Evolutionary conservation across 2,329 filamentous ascomycete genomes (phyloP).

Genomic region (Colletotrichum truncatum): DNA sequence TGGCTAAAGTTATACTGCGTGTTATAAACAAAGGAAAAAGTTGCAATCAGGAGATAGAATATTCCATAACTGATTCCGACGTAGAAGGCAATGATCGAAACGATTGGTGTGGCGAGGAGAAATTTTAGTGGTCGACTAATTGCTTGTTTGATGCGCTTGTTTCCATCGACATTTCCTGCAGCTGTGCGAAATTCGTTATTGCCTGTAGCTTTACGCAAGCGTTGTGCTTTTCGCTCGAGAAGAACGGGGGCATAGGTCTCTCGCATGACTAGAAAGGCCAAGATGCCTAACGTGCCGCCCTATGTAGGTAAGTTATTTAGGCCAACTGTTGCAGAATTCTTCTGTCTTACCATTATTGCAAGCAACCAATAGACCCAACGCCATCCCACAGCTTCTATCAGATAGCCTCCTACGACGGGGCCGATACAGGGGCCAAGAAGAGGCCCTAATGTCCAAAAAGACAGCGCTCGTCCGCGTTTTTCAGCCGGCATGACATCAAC

Average conservation of each 20-base stretch:
- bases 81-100: conserved; percentile 53
- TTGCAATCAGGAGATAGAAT: conserved; percentile 61
- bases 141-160: conserved; percentile 51
- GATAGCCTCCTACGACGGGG: conserved; percentile 51
- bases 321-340: too few species aligned
- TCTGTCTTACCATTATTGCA: conserved; percentile 43
- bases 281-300: not conserved
- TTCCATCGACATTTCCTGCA: conserved; percentile 54
- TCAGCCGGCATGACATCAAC: conserved; percentile 57
- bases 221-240: not conserved
- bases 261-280: not conserved
- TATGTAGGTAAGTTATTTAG: not conserved
- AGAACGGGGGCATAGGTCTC: conserved; percentile 11
- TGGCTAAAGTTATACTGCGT: conserved; percentile 54
- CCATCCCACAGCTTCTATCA: conserved; percentile 48
- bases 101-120: conserved; percentile 46
- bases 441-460: conserved; percentile 56
- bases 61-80: conserved; percentile 60
- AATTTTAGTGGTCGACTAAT: conserved; percentile 59
- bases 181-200: conserved; percentile 62
- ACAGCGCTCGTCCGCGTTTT: conserved; percentile 56
- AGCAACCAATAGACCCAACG: conserved; percentile 59
- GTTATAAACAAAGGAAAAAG: conserved; percentile 59
- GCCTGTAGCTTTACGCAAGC: conserved; percentile 59
- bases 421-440: conserved; percentile 58